phyloP scores from a whole-genome alignment of 2,329 filamentous ascomycete species.

The Curvularia spicifera region DNA sequence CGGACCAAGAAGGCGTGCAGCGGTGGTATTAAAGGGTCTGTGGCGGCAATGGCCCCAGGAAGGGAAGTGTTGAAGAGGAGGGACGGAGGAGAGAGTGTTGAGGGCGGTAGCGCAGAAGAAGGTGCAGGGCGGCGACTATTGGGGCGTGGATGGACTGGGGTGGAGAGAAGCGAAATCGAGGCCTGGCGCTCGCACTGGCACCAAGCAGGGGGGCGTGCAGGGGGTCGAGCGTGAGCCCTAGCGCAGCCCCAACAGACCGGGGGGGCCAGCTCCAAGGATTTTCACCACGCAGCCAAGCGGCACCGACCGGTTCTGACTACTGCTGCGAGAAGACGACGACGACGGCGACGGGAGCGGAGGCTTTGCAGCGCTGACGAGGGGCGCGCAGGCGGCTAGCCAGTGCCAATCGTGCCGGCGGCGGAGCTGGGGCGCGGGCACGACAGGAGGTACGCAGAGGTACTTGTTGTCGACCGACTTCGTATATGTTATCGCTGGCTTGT shows the following conservation, averaged over 20 bases:
- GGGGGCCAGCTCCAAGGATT: slow-evolving; percentile 36
- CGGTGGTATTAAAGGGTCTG: slow-evolving; percentile 37
- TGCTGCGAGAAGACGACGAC: slow-evolving; percentile 11
- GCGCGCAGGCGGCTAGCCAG: not conserved
- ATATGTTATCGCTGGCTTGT: slow-evolving; percentile 6
- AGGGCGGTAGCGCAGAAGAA: slow-evolving; percentile 41
- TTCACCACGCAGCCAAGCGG: slow-evolving; percentile 37
- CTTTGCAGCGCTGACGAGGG: slow-evolving; percentile 12
- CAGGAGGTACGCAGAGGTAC: slow-evolving; percentile 19
- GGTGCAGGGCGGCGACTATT: slow-evolving; percentile 44
- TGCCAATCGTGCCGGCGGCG: slow-evolving; percentile 19
- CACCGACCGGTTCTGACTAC: slow-evolving; percentile 35
- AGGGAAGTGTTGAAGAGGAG: slow-evolving; percentile 36
- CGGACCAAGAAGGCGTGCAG: slow-evolving; percentile 25
- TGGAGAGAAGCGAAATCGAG: slow-evolving; percentile 34
- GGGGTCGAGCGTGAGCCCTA: slow-evolving; percentile 31
- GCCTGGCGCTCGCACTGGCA: slow-evolving; percentile 17
- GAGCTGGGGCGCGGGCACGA: slow-evolving; percentile 3
- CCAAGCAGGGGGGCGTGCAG: slow-evolving; percentile 17
- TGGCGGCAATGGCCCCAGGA: slow-evolving; percentile 46
- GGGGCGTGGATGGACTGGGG: slow-evolving; percentile 37
- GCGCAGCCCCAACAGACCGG: slow-evolving; percentile 45
- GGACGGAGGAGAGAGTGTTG: slow-evolving; percentile 40
- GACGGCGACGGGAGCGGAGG: slow-evolving; percentile 21
- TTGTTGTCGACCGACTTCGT: not conserved